phyloP scores from a whole-genome alignment of 176 grass and related monocot species.

The Bonia amplexicaulis region DNA sequence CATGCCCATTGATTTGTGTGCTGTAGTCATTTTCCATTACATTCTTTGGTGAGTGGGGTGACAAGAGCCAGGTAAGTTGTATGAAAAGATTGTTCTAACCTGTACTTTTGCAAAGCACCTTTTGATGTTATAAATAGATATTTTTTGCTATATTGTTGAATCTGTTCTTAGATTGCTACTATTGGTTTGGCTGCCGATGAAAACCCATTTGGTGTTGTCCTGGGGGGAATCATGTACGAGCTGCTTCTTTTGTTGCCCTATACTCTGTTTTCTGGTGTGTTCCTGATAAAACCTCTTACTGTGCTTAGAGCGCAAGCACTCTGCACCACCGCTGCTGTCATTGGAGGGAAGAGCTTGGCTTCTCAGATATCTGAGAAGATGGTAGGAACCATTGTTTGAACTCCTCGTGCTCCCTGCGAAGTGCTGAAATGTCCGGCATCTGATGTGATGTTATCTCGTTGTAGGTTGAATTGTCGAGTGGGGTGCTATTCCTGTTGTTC shows the following conservation, averaged over 20 bases:
- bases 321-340: conserved; percentile 91
- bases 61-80: conserved; percentile 88
- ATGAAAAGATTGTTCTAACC: neutral
- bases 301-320: conserved; percentile 74
- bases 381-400: conserved; percentile 33
- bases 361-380: conserved; percentile 98
- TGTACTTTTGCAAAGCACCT: neutral
- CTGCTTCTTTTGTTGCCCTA: neutral
- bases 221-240: conserved; percentile 82
- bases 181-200: conserved; percentile 93
- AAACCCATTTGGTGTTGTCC: conserved; percentile 89
- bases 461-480: conserved; percentile 77
- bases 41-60: conserved; percentile 99
- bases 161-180: conserved; percentile 73
- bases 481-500: conserved; percentile 74
- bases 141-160: neutral
- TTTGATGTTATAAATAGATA: neutral
- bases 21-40: conserved; percentile 95
- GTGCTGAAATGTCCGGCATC: neutral
- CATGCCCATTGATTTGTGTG: conserved; percentile 13
- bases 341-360: conserved; percentile 92
- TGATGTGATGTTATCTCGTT: neutral
- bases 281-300: conserved; percentile 13
- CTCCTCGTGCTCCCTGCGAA: neutral
- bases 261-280: neutral